Evolutionary conservation across 768 basidiomycete genomes (phyloP), one percentile per base, ranked within the genome.

Genomic region (Boletus subcaerulescens): DNA sequence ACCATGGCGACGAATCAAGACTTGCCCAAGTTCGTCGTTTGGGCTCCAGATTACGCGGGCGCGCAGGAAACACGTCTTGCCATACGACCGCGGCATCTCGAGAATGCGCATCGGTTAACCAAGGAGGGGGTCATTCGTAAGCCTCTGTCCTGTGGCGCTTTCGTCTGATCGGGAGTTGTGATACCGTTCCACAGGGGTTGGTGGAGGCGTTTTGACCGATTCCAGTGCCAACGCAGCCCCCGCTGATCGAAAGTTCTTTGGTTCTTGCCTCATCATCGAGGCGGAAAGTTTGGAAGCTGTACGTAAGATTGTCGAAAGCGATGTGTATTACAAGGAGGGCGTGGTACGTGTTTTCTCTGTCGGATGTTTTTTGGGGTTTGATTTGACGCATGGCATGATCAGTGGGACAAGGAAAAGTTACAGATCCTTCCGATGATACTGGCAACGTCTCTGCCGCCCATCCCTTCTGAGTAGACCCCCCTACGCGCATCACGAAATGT

Each of bases 11-110:
- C 58, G 3, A 47, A 45, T 12, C 48, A 59, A 53, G n/a, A 39
- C 8, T 45, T 59, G 40, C 31, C 49, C 53, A 71, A 65, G 43
- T 85, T 84, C 59, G 64, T 85, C 33, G 78, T 88, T 36, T 88
- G 82, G 60, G 85, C 85, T 2, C 87, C 87, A 2, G 86, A 90
- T 65, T 79, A 77, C 56, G 76, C 79, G 10, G 82, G 79, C 10
- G 80, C 80, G 1, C 74, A 79, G 31, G 75, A 76, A 24, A 77
- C 75, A 32, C 77, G 88, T 18, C 67, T 84, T 31, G 71, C 75
- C 5, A 84, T 86, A 8, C 75, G 86, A 24, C 51, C 69, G 4
- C 56, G 64, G 40, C 87, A 89, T 65, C 66, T 86, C 13, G 78
- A 73, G 41, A 73, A 62, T 7, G 75, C 74, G 17, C 73, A 73